Conservation (phyloP, 1,284 basidiomycete species). For the Testicularia cyperi region DNA sequence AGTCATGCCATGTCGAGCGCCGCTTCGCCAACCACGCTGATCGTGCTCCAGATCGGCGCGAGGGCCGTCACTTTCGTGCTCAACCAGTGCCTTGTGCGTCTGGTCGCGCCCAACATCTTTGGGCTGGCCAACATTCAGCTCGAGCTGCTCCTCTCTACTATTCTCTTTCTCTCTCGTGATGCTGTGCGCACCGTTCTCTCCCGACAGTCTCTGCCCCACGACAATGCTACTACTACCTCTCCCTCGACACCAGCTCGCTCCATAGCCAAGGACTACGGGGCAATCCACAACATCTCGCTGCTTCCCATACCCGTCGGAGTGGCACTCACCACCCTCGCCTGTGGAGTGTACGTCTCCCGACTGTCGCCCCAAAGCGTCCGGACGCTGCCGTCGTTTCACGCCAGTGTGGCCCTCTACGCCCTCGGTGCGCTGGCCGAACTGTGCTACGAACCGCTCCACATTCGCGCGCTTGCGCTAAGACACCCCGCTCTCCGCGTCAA, state of each 20-base stretch:
- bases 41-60: constrained; percentile 81
- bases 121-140: constrained; percentile 83
- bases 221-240: constrained; percentile 1
- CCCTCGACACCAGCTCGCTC: neutral
- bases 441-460: constrained; percentile 49
- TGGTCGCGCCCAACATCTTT: constrained; percentile 81
- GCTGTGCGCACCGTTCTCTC: constrained; percentile 66
- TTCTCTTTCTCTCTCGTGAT: constrained; percentile 87
- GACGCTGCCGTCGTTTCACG: constrained; percentile 21
- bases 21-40: constrained; percentile 72
- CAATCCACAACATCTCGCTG: constrained; percentile 49
- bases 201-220: too few relatives aligned
- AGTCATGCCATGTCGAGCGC: neutral
- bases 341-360: constrained; percentile 19
- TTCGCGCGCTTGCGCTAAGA: constrained; percentile 35
- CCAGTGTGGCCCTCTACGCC: constrained; percentile 45
- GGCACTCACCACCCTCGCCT: constrained; percentile 16
- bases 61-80: constrained; percentile 81
- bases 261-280: too few relatives aligned
- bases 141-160: constrained; percentile 80
- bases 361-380: constrained; percentile 37
- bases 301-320: constrained; percentile 46
- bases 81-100: constrained; percentile 81
- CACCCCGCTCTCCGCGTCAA: constrained; percentile 41
- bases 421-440: constrained; percentile 51